Conservation (phyloP, 1,284 basidiomycete species). For the Puccinia hordei region DNA sequence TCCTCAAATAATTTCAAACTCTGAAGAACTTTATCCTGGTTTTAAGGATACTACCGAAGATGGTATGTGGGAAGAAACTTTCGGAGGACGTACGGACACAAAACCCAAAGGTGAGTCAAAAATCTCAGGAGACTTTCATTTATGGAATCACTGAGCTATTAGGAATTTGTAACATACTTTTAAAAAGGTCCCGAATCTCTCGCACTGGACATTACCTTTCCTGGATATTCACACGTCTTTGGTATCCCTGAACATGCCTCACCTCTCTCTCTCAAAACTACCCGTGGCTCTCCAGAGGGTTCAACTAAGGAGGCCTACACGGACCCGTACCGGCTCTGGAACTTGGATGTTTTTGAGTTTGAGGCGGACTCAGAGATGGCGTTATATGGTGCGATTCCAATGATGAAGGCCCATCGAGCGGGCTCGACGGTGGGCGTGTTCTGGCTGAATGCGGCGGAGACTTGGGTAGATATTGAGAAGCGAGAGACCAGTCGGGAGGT, state of each 20-base stretch:
- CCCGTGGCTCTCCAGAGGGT: slow-evolving; percentile 64
- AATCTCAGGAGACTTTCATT: not conserved
- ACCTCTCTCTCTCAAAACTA: slow-evolving; percentile 80
- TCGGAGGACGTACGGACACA: slow-evolving; percentile 79
- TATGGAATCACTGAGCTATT: not conserved
- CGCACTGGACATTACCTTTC: slow-evolving; percentile 89
- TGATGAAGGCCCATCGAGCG: slow-evolving; percentile 86
- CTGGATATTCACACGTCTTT: slow-evolving; percentile 82
- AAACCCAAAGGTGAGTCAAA: slow-evolving; percentile 84
- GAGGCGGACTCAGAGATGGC: slow-evolving; percentile 86
- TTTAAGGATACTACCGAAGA: slow-evolving; percentile 82
- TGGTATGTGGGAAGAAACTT: slow-evolving; percentile 86
- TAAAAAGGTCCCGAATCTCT: slow-evolving; percentile 83
- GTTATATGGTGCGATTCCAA: slow-evolving; percentile 67
- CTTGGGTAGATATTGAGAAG: slow-evolving; percentile 87
- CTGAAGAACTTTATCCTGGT: slow-evolving; percentile 69
- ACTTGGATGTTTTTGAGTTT: slow-evolving; percentile 97
- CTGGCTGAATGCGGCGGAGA: slow-evolving; percentile 87
- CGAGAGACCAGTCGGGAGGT: slow-evolving; percentile 62
- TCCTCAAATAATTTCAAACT: slow-evolving; percentile 61
- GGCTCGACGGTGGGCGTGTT: slow-evolving; percentile 83
- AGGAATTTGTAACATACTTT: not conserved
- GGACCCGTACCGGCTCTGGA: slow-evolving; percentile 94
- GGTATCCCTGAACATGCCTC: slow-evolving; percentile 98
- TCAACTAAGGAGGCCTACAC: slow-evolving; percentile 60